Evolutionary conservation across 2,329 filamentous ascomycete species (phyloP).

Genomic region (Lecanicillium sp.): DNA sequence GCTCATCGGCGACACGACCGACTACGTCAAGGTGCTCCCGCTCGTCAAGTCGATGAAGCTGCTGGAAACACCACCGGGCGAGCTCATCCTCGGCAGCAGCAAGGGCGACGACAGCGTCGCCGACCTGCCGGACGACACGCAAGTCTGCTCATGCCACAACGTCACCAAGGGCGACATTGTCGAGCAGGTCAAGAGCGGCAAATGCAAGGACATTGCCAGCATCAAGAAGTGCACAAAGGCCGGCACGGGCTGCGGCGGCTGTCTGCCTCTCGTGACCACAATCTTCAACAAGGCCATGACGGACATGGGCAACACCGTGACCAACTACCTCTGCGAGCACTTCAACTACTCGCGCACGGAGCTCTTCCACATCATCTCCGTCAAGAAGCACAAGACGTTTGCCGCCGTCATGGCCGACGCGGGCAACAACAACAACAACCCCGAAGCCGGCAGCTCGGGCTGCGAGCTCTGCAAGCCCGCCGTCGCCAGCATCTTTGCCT

Average conservation of each 20-base stretch:
- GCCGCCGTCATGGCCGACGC: conserved; percentile 69
- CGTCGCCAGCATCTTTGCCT: conserved; percentile 72
- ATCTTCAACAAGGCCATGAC: conserved; percentile 89
- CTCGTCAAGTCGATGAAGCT: conserved; percentile 79
- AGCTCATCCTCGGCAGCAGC: conserved; percentile 74
- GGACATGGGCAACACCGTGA: conserved; percentile 77
- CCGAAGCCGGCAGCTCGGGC: conserved; percentile 53
- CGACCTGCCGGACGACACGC: conserved; percentile 76
- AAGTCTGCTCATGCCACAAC: conserved; percentile 91
- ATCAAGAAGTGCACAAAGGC: conserved; percentile 89
- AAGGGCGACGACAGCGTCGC: conserved; percentile 69
- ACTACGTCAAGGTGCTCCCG: conserved; percentile 83
- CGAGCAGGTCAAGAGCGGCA: conserved; percentile 64
- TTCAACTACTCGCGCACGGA: conserved; percentile 79
- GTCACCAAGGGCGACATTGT: conserved; percentile 79
- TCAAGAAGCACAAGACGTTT: conserved; percentile 69
- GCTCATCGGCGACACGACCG: conserved; percentile 91
- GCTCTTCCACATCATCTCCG: conserved; percentile 81
- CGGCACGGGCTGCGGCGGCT: conserved; percentile 84
- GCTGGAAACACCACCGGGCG: conserved; percentile 68
- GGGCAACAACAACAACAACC: conserved; percentile 44
- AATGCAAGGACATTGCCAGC: conserved; percentile 72
- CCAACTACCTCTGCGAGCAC: conserved; percentile 78
- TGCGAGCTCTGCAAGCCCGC: conserved; percentile 85
- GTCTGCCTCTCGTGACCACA: conserved; percentile 77